These are phyloP conservation scores for Aspergillus arachidicola DNA, from an alignment of 2,329 filamentous ascomycete genomes.

Conservation along the genomic window DNA sequence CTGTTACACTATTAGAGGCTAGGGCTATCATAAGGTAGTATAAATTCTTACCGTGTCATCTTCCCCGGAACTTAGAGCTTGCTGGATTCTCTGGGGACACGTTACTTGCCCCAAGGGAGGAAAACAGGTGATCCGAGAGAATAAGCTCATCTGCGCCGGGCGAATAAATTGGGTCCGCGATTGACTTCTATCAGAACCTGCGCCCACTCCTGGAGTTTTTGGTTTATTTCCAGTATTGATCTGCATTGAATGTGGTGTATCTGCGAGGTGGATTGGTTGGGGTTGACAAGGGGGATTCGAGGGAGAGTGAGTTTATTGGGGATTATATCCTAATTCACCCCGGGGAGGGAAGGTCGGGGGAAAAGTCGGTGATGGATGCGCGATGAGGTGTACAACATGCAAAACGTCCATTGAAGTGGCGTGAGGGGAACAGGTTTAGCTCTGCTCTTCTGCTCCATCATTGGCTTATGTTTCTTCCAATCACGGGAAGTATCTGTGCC, in stretches of 20 bases:
- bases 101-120: constrained; percentile 79
- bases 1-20: constrained; percentile 21
- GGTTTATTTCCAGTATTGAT: constrained; percentile 14
- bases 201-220: constrained; percentile 24
- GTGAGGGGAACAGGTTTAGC: background rate
- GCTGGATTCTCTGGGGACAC: constrained; percentile 50
- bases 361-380: background rate
- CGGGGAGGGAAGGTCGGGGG: background rate
- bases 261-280: background rate
- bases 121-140: constrained; percentile 61
- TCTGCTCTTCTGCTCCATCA: background rate
- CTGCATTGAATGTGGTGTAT: constrained; percentile 13
- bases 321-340: background rate
- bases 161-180: constrained; percentile 27
- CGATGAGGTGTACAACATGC: background rate
- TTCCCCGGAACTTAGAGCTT: constrained; percentile 22
- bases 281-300: background rate
- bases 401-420: background rate
- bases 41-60: constrained; percentile 27
- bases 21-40: background rate
- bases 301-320: background rate
- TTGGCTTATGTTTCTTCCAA: constrained; percentile 3
- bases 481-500: background rate
- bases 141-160: constrained; percentile 50
- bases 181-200: constrained; percentile 6